Percentiles rank a stretch among this genome's conserved stretches.
These are phyloP conservation scores for Paraurostyla sp. DNA, from an alignment of 73 alveolate genomes.

Conservation along the genomic window DNA sequence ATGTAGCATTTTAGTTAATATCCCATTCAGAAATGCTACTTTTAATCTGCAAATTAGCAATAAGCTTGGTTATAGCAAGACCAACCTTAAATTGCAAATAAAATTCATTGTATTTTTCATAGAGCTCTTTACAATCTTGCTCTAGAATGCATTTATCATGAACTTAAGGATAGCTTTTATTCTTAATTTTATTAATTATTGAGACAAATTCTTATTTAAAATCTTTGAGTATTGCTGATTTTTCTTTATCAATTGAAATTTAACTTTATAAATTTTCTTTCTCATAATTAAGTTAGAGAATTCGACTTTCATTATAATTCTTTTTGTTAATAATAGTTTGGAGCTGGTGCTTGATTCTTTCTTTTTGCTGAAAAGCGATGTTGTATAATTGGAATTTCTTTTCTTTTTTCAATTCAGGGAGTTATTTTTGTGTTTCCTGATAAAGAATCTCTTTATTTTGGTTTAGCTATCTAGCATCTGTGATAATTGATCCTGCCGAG, in stretches of 20 bases:
- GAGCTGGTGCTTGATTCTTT: conserved; percentile 12
- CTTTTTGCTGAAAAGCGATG: conserved; percentile 11
- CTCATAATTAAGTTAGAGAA: neutral
- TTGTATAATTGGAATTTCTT: neutral
- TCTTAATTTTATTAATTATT: neutral
- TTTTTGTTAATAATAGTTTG: neutral
- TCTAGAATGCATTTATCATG: neutral
- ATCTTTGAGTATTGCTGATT: neutral
- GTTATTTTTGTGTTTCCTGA: neutral
- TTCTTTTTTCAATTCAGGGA: neutral
- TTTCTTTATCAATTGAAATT: neutral
- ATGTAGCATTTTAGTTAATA: neutral
- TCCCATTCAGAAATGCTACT: neutral
- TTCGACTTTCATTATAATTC: conserved; percentile 1
- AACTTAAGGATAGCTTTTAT: no score
- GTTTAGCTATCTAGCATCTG: neutral
- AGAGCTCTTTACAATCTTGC: neutral
- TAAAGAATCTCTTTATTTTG: neutral
- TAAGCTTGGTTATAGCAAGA: neutral
- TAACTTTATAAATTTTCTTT: neutral
- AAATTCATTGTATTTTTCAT: neutral
- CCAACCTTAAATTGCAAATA: neutral
- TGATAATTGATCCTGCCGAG: neutral
- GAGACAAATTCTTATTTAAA: neutral
- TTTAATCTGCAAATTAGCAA: neutral